phyloP scores from a whole-genome alignment of 495 filamentous ascomycete genomes.

The Podospora comata region DNA sequence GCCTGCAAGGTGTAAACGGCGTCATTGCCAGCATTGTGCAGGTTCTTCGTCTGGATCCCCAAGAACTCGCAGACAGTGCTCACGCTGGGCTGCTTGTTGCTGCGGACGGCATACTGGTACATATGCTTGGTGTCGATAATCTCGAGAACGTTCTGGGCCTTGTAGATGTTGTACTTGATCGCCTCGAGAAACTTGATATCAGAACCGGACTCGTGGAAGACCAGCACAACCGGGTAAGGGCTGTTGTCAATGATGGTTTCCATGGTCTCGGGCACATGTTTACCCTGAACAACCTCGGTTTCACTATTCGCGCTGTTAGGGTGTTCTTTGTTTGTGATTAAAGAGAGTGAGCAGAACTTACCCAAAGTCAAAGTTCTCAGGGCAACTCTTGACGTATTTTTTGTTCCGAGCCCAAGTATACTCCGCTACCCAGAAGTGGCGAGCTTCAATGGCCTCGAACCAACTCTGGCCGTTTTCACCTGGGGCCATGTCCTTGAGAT shows the following conservation, averaged over 20 bases:
- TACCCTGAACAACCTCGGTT: constrained; percentile 32
- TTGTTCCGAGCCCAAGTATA: constrained; percentile 60
- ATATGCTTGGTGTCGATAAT: constrained; percentile 67
- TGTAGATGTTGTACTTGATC: constrained; percentile 57
- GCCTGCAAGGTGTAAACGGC: constrained; percentile 78
- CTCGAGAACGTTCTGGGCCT: constrained; percentile 55
- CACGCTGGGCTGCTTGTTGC: constrained; percentile 53
- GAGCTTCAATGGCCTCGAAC: constrained; percentile 59
- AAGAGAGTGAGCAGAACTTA: constrained; percentile 23
- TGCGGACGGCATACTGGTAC: constrained; percentile 55
- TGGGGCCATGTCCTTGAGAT: constrained; percentile 52
- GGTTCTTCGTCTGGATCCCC: constrained; percentile 56
- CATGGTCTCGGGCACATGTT: constrained; percentile 22
- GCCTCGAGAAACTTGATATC: constrained; percentile 65
- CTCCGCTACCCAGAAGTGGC: constrained; percentile 76
- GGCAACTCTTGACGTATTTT: constrained; percentile 64
- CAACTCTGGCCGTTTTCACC: constrained; percentile 60
- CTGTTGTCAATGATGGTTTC: constrained; percentile 29
- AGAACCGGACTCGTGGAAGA: constrained; percentile 66
- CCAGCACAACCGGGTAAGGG: constrained; percentile 64
- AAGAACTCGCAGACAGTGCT: constrained; percentile 59
- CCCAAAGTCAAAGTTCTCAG: constrained; percentile 75
- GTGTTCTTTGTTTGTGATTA: constrained; percentile 22
- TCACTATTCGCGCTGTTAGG: constrained; percentile 29
- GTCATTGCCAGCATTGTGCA: constrained; percentile 96